Evolutionary conservation across 768 basidiomycete species (phyloP).

Genomic region (Mycena haematopus): DNA sequence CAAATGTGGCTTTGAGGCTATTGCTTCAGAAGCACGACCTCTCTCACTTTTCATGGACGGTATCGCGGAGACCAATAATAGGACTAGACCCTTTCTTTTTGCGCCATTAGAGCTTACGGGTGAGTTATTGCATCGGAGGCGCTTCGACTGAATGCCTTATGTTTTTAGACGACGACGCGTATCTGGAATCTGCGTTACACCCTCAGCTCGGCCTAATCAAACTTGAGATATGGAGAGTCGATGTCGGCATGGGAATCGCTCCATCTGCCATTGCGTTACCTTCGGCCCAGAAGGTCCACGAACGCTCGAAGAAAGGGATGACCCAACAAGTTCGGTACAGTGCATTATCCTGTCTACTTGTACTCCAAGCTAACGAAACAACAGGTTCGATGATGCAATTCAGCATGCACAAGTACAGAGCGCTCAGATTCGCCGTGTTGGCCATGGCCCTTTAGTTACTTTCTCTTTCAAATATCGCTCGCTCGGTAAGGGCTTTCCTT

Average conservation of each 20-base stretch:
- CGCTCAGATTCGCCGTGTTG: slow-evolving; percentile 20
- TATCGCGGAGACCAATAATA: slow-evolving; percentile 16
- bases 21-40: slow-evolving; percentile 15
- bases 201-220: slow-evolving; percentile 24
- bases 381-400: slow-evolving; percentile 23
- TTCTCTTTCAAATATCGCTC: slow-evolving; percentile 29
- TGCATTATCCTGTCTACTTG: not conserved
- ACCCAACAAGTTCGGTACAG: slow-evolving; percentile 27
- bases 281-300: slow-evolving; percentile 18
- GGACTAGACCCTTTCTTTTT: slow-evolving; percentile 22
- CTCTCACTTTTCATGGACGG: slow-evolving; percentile 20
- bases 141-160: too few species aligned
- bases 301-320: slow-evolving; percentile 25
- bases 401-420: slow-evolving; percentile 17
- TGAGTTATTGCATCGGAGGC: not conserved
- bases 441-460: slow-evolving; percentile 9
- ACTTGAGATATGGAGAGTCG: slow-evolving; percentile 21
- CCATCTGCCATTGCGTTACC: slow-evolving; percentile 7
- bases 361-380: not conserved
- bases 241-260: slow-evolving; percentile 10
- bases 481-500: slow-evolving; percentile 13
- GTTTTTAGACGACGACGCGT: slow-evolving; percentile 25
- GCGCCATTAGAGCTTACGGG: slow-evolving; percentile 23
- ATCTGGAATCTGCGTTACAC: slow-evolving; percentile 17
- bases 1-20: slow-evolving; percentile 19